A percentile compares a stretch with the other conserved stretches of the same genome.
Evolutionary conservation across 441 rosid species (phyloP).

Genomic region (Flueggea neowawraea): DNA sequence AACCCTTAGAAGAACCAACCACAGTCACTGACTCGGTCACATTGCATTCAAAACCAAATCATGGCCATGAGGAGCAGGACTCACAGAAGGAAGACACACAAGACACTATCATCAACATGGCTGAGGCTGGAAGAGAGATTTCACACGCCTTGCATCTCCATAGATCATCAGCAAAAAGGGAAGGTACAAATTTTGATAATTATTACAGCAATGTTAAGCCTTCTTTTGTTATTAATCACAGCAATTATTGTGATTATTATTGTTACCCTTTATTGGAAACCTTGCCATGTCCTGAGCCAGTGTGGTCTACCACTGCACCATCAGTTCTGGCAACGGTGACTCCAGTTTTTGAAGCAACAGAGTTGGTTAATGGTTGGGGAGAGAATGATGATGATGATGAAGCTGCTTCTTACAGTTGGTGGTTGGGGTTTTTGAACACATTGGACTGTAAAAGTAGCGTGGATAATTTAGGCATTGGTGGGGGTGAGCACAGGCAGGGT

Average conservation of each 20-base stretch:
- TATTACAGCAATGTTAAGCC: too few species aligned
- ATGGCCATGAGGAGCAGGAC: slow-evolving; percentile 17
- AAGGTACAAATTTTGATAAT: background rate
- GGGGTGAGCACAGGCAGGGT: background rate
- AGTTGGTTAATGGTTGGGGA: slow-evolving; percentile 10
- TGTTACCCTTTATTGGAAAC: slow-evolving; percentile 10
- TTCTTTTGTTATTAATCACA: too few species aligned
- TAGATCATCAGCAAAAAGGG: slow-evolving; percentile 9
- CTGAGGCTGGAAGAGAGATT: slow-evolving; percentile 27
- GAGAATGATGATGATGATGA: slow-evolving; percentile 5
- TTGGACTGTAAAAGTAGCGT: slow-evolving; percentile 9
- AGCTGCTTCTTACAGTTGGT: slow-evolving; percentile 20
- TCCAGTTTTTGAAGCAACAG: slow-evolving; percentile 4
- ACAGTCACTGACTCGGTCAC: too few species aligned
- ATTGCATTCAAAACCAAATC: background rate
- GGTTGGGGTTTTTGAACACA: slow-evolving; percentile 23
- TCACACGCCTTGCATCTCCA: slow-evolving; percentile 27
- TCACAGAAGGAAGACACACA: slow-evolving; percentile 8
- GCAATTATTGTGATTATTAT: slow-evolving; percentile 2
- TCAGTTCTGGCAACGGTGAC: slow-evolving; percentile 15
- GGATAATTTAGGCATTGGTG: too few species aligned
- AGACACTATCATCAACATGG: slow-evolving; percentile 20
- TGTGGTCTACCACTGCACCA: slow-evolving; percentile 36
- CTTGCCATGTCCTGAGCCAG: slow-evolving; percentile 25
- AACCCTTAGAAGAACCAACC: too few species aligned